Evolutionary conservation across 495 filamentous ascomycete species (phyloP).

Genomic region (Evernia prunastri): DNA sequence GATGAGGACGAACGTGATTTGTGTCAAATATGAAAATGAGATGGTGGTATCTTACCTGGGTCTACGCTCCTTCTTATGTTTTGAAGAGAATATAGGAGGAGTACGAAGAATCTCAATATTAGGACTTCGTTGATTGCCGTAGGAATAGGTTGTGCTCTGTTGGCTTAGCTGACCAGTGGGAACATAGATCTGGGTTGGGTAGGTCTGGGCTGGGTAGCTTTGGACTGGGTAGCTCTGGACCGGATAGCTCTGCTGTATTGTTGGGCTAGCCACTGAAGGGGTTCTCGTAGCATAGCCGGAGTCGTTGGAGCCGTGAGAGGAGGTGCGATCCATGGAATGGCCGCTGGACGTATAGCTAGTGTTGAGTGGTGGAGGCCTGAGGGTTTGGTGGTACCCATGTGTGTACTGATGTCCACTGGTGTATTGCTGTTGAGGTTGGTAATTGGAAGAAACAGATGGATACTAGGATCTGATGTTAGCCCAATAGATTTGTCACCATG

Average conservation of each 20-base stretch:
- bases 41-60: slow-evolving; percentile 25
- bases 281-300: slow-evolving; percentile 1
- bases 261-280: slow-evolving; percentile 9
- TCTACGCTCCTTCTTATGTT: slow-evolving; percentile 3
- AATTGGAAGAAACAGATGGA: background rate
- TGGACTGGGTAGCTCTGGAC: background rate
- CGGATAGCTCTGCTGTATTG: background rate
- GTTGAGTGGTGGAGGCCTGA: background rate
- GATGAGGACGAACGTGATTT: background rate
- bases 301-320: background rate
- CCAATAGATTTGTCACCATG: background rate
- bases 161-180: background rate
- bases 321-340: background rate
- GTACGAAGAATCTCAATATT: background rate
- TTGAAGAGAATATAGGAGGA: slow-evolving; percentile 10
- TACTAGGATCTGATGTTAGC: background rate
- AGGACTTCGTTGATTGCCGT: background rate
- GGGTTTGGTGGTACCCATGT: background rate
- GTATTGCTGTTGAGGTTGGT: background rate
- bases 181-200: background rate
- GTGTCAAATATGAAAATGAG: background rate
- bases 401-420: background rate
- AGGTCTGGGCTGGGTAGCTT: background rate
- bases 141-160: background rate
- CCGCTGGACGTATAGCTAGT: background rate